phyloP scores from a whole-genome alignment of 1,139 yeast species.

The Insectozyma bohioensis region DNA sequence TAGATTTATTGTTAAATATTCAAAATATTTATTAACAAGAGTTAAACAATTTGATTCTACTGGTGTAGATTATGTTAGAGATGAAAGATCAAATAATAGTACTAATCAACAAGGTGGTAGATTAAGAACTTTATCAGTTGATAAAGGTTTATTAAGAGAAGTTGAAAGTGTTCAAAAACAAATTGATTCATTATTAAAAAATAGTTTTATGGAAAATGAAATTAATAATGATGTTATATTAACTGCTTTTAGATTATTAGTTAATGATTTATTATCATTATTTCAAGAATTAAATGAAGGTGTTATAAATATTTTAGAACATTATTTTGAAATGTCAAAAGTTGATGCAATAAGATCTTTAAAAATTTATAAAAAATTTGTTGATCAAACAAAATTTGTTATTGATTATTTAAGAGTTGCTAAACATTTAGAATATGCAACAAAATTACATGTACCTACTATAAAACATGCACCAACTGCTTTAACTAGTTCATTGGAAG shows the following conservation, averaged over 20 bases:
- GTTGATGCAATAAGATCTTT: slow-evolving; percentile 86
- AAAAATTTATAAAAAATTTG: slow-evolving; percentile 79
- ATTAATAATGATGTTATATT: slow-evolving; percentile 79
- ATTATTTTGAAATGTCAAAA: slow-evolving; percentile 88
- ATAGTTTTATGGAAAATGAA: slow-evolving; percentile 73
- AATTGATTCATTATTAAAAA: slow-evolving; percentile 71
- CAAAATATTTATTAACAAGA: slow-evolving; percentile 66
- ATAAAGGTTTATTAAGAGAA: slow-evolving; percentile 82
- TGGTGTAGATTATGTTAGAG: slow-evolving; percentile 75
- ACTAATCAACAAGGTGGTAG: slow-evolving; percentile 57
- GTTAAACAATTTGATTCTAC: slow-evolving; percentile 68
- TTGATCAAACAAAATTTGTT: slow-evolving; percentile 82
- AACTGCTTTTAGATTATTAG: slow-evolving; percentile 82
- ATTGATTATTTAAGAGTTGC: slow-evolving; percentile 87
- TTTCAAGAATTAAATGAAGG: slow-evolving; percentile 94
- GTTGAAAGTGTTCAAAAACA: slow-evolving; percentile 83
- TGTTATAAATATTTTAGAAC: slow-evolving; percentile 86
- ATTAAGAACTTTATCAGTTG: slow-evolving; percentile 62
- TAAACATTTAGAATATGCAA: slow-evolving; percentile 80
- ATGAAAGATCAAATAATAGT: slow-evolving; percentile 52
- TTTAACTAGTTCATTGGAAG: slow-evolving; percentile 80
- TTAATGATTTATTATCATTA: slow-evolving; percentile 78
- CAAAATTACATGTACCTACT: slow-evolving; percentile 90
- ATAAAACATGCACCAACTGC: slow-evolving; percentile 98
- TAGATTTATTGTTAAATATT: slow-evolving; percentile 63